phyloP scores from a whole-genome alignment of 495 filamentous ascomycete species.

The Penicillium fimorum region DNA sequence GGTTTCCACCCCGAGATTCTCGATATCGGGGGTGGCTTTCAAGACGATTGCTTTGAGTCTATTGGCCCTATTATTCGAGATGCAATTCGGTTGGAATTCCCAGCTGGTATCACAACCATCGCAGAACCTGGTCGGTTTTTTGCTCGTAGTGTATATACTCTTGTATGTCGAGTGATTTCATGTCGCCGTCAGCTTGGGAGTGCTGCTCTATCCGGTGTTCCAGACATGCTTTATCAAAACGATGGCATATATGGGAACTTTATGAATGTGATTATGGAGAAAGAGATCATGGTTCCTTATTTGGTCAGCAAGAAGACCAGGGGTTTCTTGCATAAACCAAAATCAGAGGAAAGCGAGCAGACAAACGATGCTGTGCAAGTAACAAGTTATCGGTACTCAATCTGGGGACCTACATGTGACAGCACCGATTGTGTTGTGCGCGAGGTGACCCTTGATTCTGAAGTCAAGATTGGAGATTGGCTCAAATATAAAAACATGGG shows the following conservation, averaged over 20 bases:
- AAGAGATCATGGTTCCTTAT: constrained; percentile 19
- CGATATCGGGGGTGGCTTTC: constrained; percentile 37
- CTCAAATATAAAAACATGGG: constrained; percentile 37
- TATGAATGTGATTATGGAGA: constrained; percentile 30
- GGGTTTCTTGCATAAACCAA: neutral
- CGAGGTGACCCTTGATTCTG: constrained; percentile 17
- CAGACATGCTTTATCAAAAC: constrained; percentile 38
- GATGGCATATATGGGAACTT: constrained; percentile 39
- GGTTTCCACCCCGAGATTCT: constrained; percentile 22
- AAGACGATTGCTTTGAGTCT: constrained; percentile 23
- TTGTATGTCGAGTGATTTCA: constrained; percentile 31
- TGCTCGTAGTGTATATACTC: constrained; percentile 27
- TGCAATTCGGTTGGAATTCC: constrained; percentile 16
- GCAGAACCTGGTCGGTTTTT: constrained; percentile 38
- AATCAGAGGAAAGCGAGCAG: neutral
- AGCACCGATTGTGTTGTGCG: constrained; percentile 28
- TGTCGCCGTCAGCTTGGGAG: constrained; percentile 24
- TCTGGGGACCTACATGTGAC: constrained; percentile 42
- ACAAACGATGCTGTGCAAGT: neutral
- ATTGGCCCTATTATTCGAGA: constrained; percentile 19
- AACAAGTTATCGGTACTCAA: constrained; percentile 24
- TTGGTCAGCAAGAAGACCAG: constrained; percentile 9
- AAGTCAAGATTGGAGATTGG: constrained; percentile 36
- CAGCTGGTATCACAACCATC: constrained; percentile 19
- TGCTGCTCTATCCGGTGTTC: constrained; percentile 9